Percentiles rank a stretch among this genome's conserved stretches.
Evolutionary conservation across 179 eudicot species (phyloP).

Genomic region (Pouteria campechiana): DNA sequence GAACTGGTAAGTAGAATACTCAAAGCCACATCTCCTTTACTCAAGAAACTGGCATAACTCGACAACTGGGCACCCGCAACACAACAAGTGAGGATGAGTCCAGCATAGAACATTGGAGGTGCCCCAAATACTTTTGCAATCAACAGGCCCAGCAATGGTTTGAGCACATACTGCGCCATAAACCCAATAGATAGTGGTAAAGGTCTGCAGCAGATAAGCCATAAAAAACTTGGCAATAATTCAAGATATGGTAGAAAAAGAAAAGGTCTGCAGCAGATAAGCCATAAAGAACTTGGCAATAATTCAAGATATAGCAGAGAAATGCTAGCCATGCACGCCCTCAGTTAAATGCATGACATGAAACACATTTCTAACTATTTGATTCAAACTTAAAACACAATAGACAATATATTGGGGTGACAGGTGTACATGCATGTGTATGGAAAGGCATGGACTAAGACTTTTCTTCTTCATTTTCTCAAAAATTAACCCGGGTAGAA

Average conservation of each 20-base stretch:
- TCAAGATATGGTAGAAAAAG: too few species aligned
- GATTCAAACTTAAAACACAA: too few species aligned
- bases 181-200: constrained; percentile 72
- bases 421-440: too few species aligned
- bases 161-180: constrained; percentile 59
- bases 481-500: too few species aligned
- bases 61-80: constrained; percentile 97
- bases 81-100: constrained; percentile 83
- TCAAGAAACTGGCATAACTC: constrained; percentile 92
- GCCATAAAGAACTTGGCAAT: constrained; percentile 6
- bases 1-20: constrained; percentile 90
- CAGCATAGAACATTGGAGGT: constrained; percentile 71
- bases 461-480: too few species aligned
- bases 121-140: constrained; percentile 74
- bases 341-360: too few species aligned
- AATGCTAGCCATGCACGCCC: constrained; percentile 83
- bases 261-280: constrained; percentile 53
- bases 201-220: constrained; percentile 47
- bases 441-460: too few species aligned
- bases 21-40: constrained; percentile 90
- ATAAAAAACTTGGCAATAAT: constrained; percentile 5
- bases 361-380: too few species aligned
- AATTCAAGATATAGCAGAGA: too few species aligned
- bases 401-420: too few species aligned
- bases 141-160: constrained; percentile 72